phyloP scores from a whole-genome alignment of 2,329 filamentous ascomycete species.

The Rutstroemia sp. region DNA sequence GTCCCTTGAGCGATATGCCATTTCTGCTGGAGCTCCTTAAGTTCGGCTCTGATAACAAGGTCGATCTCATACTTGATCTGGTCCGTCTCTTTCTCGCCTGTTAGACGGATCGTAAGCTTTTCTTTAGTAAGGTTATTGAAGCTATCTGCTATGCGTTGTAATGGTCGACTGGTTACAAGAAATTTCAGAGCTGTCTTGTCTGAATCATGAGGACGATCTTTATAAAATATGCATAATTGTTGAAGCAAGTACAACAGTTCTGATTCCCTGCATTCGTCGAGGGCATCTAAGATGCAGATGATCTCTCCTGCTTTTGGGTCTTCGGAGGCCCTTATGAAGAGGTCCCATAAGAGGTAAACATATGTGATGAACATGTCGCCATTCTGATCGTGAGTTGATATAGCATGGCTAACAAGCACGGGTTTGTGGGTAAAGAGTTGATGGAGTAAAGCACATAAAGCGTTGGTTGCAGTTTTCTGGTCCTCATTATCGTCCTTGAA shows the following conservation, averaged over 20 bases:
- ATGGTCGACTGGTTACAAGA: constrained; percentile 1
- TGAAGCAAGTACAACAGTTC: neutral
- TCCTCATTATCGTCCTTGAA: constrained; percentile 4
- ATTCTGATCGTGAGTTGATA: too few species aligned
- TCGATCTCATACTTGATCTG: constrained; percentile 7
- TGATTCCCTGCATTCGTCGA: constrained; percentile 1
- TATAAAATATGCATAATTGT: too few species aligned
- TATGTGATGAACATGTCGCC: neutral
- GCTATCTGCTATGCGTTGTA: neutral
- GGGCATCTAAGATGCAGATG: constrained; percentile 3
- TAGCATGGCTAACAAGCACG: neutral
- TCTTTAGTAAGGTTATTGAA: neutral
- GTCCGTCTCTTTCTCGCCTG: constrained; percentile 1
- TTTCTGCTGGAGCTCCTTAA: neutral
- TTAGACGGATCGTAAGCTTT: neutral
- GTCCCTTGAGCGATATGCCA: neutral
- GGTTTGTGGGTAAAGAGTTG: neutral
- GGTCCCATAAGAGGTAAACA: neutral
- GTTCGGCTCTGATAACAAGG: constrained; percentile 1
- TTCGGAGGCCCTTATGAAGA: neutral
- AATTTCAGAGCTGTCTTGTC: neutral
- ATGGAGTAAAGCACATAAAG: neutral
- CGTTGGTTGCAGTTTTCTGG: neutral
- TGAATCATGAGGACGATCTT: neutral
- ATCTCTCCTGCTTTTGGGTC: neutral